A percentile compares a stretch with the other conserved stretches of the same genome.
These are phyloP conservation scores for Giardia duodenalis DNA, from an alignment of 208 protist genomes.

Conservation along the genomic window DNA sequence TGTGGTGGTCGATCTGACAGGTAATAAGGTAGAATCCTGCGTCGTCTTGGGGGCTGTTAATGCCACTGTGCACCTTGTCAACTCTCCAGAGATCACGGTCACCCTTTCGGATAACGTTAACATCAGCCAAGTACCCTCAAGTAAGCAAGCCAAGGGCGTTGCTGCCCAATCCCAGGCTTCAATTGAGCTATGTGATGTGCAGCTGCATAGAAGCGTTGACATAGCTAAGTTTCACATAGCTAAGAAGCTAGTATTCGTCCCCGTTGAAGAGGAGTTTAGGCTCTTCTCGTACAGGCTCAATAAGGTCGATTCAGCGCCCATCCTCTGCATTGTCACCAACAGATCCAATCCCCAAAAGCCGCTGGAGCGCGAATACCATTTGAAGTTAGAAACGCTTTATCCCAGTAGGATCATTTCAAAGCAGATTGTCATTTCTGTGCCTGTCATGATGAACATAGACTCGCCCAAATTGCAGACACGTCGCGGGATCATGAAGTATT, in stretches of 20 bases:
- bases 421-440: background rate
- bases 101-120: background rate
- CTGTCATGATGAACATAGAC: background rate
- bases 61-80: background rate
- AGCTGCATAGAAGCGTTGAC: background rate
- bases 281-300: background rate
- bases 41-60: background rate
- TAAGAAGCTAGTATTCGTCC: background rate
- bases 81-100: background rate
- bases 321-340: background rate
- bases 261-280: background rate
- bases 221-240: background rate
- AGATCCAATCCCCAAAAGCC: background rate
- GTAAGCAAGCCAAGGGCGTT: background rate
- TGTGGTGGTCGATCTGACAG: too few species aligned
- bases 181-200: background rate
- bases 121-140: background rate
- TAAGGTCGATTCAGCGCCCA: background rate
- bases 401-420: background rate
- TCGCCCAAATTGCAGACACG: background rate
- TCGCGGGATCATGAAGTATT: background rate
- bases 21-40: background rate
- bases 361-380: background rate
- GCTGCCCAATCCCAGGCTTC: background rate
- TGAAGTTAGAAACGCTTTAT: background rate